These are phyloP conservation scores for Barbarea vulgaris DNA, from an alignment of 345 rosid species.

Conservation along the genomic window DNA sequence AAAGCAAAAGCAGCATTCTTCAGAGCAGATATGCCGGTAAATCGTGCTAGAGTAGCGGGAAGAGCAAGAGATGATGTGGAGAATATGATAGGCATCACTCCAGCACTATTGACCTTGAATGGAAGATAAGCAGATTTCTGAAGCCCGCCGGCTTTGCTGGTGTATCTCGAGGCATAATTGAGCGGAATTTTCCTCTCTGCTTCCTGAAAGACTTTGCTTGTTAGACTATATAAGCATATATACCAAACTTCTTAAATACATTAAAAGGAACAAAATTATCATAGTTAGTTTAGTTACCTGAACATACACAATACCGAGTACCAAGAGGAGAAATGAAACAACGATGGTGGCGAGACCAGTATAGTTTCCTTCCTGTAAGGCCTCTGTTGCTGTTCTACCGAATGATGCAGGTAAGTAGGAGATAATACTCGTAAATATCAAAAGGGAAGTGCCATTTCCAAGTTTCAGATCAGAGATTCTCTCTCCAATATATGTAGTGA, in stretches of 20 bases:
- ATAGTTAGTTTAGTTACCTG: slow-evolving; percentile 60
- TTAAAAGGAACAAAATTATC: slow-evolving; percentile 3
- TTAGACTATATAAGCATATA: slow-evolving; percentile 16
- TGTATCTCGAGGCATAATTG: slow-evolving; percentile 94
- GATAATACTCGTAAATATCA: slow-evolving; percentile 93
- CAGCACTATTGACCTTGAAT: slow-evolving; percentile 96
- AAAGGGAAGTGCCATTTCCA: slow-evolving; percentile 93
- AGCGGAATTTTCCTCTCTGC: slow-evolving; percentile 99
- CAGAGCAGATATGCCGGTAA: slow-evolving; percentile 78
- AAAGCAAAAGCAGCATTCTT: slow-evolving; percentile 86
- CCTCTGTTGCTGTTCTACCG: slow-evolving; percentile 83
- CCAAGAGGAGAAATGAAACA: slow-evolving; percentile 74
- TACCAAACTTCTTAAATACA: slow-evolving; percentile 29
- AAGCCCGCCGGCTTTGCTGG: slow-evolving; percentile 78
- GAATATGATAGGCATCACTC: slow-evolving; percentile 97
- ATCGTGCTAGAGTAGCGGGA: slow-evolving; percentile 90
- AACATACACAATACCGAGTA: slow-evolving; percentile 92
- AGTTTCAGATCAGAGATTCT: slow-evolving; percentile 90
- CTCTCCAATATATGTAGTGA: slow-evolving; percentile 88
- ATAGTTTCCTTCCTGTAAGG: slow-evolving; percentile 89
- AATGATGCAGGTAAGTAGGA: slow-evolving; percentile 97
- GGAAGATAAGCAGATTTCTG: slow-evolving; percentile 95
- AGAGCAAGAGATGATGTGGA: slow-evolving; percentile 96
- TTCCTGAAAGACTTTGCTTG: slow-evolving; percentile 70
- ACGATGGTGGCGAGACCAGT: slow-evolving; percentile 71